Percentiles rank a stretch among this genome's conserved stretches.
phyloP scores from a whole-genome alignment of 164 flowering plant genomes.

The Tetracentron sinense region DNA sequence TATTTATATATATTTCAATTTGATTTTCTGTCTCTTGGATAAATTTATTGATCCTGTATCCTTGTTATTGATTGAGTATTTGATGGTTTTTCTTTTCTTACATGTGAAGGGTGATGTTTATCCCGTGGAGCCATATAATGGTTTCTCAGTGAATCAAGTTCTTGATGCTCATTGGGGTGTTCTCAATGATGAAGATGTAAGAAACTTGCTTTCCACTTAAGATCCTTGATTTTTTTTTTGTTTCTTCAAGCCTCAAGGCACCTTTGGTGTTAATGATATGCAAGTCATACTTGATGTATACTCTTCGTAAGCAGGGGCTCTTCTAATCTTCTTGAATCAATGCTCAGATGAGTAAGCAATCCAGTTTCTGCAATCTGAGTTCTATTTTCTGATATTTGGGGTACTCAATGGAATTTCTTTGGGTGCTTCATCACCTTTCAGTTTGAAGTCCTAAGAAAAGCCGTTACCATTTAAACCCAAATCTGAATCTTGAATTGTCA shows the following conservation, averaged over 20 bases:
- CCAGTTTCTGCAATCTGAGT: background rate
- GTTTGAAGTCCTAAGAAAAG: background rate
- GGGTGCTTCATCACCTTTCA: background rate
- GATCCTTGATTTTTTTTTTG: background rate
- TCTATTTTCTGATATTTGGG: background rate
- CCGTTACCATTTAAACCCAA: background rate
- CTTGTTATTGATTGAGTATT: background rate
- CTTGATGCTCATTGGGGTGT: slow-evolving; percentile 99
- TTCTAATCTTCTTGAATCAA: background rate
- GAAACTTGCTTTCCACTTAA: slow-evolving; percentile 16
- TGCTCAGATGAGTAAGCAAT: background rate
- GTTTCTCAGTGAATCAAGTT: slow-evolving; percentile 48
- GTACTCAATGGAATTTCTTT: background rate
- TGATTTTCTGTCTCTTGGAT: background rate
- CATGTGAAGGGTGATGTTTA: slow-evolving; percentile 90
- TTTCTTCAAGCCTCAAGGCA: background rate
- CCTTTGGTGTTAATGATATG: background rate
- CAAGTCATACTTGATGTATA: background rate
- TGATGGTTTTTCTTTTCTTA: slow-evolving; percentile 8
- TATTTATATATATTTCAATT: background rate
- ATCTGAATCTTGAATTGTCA: background rate
- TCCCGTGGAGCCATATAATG: slow-evolving; percentile 76
- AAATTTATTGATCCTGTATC: background rate
- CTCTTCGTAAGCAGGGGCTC: too few species aligned
- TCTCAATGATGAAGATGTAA: slow-evolving; percentile 84